Evolutionary conservation across 2,329 filamentous ascomycete genomes (phyloP), one percentile per base, ranked within the genome.

Genomic region (Arthrobotrys sinensis): DNA sequence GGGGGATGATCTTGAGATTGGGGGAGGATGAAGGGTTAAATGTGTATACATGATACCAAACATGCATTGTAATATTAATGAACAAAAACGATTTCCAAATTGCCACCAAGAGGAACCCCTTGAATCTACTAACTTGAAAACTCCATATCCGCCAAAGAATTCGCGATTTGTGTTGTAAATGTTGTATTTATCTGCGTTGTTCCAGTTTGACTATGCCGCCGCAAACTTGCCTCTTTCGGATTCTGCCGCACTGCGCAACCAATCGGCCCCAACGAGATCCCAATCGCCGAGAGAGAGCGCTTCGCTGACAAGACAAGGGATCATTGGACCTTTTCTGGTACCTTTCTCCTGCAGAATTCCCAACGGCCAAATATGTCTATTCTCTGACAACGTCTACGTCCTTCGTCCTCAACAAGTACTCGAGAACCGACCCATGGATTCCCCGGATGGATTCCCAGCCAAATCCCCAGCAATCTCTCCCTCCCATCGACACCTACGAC

Each of bases 381-480:
- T 38, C 66, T 43, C 48, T 55, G 43, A 28, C 55, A 43, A 60
- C 55, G 11, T 60, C 53, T 48, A 60, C 55, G 38, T 6, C 43
- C 19, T 50, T 24, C 38, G 24, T 43, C 46, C 72, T 63, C 57
- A 40, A 21, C 40, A 21, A 60, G 21, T 60, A 55, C 48, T 57
- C 46, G 34, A 50, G 40, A 46, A 46, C 36, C 53, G 45, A 67
- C 48, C 50, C 75, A 78, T 78, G 75, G 75, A 78, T 71, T 48
- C 75, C 60, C 43, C 75, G 63, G 38, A 78, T 78, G 75, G 75
- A 78, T 64, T 78, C 75, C 16, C 67, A 62, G 67, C 21, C 62
- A 36, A 72, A 77, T 52, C 21, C 75, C 50, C 67, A 72, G 24
- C 46, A 55, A 24, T 68, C 75, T 11, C 62, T 72, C n/a, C 53